Percentiles rank a stretch among this genome's conserved stretches.
Conservation (phyloP, 2,329 filamentous ascomycete species). For the Fusarium nodosum region DNA sequence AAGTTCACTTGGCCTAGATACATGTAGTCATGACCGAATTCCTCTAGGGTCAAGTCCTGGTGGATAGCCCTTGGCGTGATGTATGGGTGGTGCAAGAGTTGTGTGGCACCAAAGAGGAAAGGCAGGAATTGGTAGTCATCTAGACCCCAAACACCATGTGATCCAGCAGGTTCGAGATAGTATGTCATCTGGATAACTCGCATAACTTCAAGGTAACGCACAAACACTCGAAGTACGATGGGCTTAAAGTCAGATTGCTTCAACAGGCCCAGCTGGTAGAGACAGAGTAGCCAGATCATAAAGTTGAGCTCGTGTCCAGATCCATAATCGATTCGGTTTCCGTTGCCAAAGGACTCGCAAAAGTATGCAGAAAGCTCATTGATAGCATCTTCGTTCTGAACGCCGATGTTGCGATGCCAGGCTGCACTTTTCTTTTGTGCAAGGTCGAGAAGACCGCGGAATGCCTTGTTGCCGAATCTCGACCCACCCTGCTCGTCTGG, state of each 20-base stretch:
- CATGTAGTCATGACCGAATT: slow-evolving; percentile 84
- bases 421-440: slow-evolving; percentile 66
- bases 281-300: slow-evolving; percentile 93
- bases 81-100: slow-evolving; percentile 86
- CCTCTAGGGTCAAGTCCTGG: slow-evolving; percentile 87
- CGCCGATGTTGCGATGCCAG: slow-evolving; percentile 75
- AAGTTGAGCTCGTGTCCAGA: slow-evolving; percentile 99
- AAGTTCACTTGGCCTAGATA: slow-evolving; percentile 95
- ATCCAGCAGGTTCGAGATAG: slow-evolving; percentile 96
- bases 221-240: slow-evolving; percentile 83
- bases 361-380: slow-evolving; percentile 85
- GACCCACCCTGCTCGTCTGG: slow-evolving; percentile 89
- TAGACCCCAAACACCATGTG: slow-evolving; percentile 96
- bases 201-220: slow-evolving; percentile 87
- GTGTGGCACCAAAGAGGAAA: slow-evolving; percentile 93
- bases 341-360: slow-evolving; percentile 86
- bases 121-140: slow-evolving; percentile 98
- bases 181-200: slow-evolving; percentile 89
- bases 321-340: slow-evolving; percentile 91
- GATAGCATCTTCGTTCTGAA: slow-evolving; percentile 67
- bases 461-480: slow-evolving; percentile 94
- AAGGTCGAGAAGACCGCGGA: slow-evolving; percentile 83
- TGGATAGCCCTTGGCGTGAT: slow-evolving; percentile 87
- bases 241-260: slow-evolving; percentile 75
- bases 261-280: slow-evolving; percentile 82